Conservation (phyloP, 306 rosid species). For the Fragaria nilgerrensis region DNA sequence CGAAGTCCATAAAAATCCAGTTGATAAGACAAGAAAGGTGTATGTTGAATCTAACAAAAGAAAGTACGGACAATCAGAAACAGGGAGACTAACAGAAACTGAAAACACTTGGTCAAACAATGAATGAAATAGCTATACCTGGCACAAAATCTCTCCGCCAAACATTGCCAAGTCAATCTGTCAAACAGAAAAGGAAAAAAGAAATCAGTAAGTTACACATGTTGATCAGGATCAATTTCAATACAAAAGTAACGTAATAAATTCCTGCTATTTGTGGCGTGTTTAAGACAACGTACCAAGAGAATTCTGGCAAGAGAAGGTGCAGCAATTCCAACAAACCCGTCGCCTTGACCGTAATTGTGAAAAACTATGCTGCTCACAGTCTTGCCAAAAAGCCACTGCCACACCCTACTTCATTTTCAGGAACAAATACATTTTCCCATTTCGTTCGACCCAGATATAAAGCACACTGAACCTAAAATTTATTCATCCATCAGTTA, state of each 20-base stretch:
- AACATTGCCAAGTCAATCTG: conserved; percentile 96
- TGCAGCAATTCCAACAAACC: conserved; percentile 92
- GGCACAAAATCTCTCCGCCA: conserved; percentile 90
- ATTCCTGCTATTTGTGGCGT: conserved; percentile 16
- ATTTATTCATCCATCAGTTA: conserved; percentile 26
- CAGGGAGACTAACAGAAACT: conserved; percentile 5
- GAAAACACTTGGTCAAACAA: not conserved
- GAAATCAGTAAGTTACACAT: conserved; percentile 13
- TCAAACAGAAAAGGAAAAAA: conserved; percentile 17
- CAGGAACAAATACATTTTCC: conserved; percentile 80
- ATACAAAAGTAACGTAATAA: conserved; percentile 15
- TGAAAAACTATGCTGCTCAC: conserved; percentile 63
- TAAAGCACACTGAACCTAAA: conserved; percentile 97
- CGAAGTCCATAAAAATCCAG: conserved; percentile 30
- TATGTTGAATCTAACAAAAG: conserved; percentile 6
- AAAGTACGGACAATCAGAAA: not conserved
- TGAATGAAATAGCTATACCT: conserved; percentile 50
- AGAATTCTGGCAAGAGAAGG: conserved; percentile 94
- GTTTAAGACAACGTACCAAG: conserved; percentile 56
- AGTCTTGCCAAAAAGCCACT: conserved; percentile 95
- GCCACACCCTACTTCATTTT: conserved; percentile 95
- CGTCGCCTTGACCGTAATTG: conserved; percentile 72
- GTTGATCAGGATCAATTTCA: conserved; percentile 18
- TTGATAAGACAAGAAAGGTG: conserved; percentile 12
- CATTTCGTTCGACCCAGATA: conserved; percentile 85